Evolutionary conservation across 495 filamentous ascomycete species (phyloP).

Genomic region (Tetracladium marchalianum): DNA sequence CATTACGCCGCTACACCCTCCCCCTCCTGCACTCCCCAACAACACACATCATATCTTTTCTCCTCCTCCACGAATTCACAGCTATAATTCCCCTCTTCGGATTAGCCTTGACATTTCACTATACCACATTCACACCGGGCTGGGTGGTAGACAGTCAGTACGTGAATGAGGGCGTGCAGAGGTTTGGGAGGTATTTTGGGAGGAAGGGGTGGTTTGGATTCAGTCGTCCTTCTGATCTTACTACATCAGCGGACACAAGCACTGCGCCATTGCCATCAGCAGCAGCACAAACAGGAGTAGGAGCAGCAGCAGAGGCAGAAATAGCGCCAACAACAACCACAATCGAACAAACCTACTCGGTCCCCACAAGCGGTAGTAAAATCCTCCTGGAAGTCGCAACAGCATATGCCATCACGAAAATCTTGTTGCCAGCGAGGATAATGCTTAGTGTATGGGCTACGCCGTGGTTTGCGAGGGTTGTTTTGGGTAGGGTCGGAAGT

Average conservation of each 20-base stretch:
- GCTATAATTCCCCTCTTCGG: conserved; percentile 72
- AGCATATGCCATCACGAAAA: conserved; percentile 83
- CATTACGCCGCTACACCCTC: conserved; percentile 52
- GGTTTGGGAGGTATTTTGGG: conserved; percentile 33
- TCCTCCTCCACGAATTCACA: conserved; percentile 86
- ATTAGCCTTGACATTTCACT: conserved; percentile 69
- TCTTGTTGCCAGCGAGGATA: conserved; percentile 66
- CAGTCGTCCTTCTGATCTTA: neutral
- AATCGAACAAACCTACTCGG: conserved; percentile 3
- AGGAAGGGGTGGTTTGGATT: conserved; percentile 40
- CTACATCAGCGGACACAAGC: conserved; percentile 3
- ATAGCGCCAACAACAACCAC: neutral
- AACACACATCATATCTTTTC: conserved; percentile 75
- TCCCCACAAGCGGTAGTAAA: conserved; percentile 32
- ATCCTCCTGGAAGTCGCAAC: conserved; percentile 65
- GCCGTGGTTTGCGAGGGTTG: conserved; percentile 79
- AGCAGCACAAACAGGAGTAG: neutral
- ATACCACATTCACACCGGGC: conserved; percentile 53
- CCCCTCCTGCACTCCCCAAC: conserved; percentile 65
- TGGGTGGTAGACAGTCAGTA: conserved; percentile 21
- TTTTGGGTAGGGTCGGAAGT: conserved; percentile 30
- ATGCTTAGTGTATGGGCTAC: conserved; percentile 75
- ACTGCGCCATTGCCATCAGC: neutral
- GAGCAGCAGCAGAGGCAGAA: neutral
- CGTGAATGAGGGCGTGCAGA: conserved; percentile 33